These are phyloP conservation scores for Venturia aucupariae DNA, from an alignment of 2,329 filamentous ascomycete species.

Conservation along the genomic window DNA sequence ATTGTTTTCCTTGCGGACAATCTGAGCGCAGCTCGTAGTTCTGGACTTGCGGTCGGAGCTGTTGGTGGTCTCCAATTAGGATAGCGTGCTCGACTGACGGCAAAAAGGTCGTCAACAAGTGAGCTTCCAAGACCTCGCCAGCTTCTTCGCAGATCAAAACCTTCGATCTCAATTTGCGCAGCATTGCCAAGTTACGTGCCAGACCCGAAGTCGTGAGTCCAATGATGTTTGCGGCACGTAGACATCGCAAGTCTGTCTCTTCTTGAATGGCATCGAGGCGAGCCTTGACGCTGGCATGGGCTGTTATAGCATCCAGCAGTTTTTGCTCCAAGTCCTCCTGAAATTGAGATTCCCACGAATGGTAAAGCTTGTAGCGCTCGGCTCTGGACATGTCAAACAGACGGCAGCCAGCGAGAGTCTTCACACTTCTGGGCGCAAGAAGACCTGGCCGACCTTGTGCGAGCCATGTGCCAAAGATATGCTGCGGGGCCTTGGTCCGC, in stretches of 20 bases:
- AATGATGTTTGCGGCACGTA: conserved; percentile 10
- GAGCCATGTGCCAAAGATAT: neutral
- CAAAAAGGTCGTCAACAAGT: conserved; percentile 50
- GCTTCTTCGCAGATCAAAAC: conserved; percentile 60
- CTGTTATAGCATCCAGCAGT: neutral
- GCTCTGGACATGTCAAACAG: neutral
- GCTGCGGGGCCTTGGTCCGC: neutral
- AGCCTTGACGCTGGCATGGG: conserved; percentile 36
- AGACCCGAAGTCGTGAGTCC: conserved; percentile 13
- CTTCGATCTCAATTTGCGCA: conserved; percentile 43
- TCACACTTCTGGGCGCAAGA: neutral
- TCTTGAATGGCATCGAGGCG: conserved; percentile 13
- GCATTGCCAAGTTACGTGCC: conserved; percentile 28
- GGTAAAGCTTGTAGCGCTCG: neutral
- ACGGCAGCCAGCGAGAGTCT: neutral
- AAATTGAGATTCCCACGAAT: neutral
- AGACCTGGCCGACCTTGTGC: neutral
- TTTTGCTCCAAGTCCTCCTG: neutral
- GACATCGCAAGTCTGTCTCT: conserved; percentile 1
- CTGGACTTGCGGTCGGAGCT: conserved; percentile 50
- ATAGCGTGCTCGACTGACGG: conserved; percentile 53
- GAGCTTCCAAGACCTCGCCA: conserved; percentile 57
- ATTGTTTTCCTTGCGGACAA: neutral
- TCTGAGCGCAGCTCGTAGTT: conserved; percentile 34
- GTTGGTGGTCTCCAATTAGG: conserved; percentile 54